These are phyloP conservation scores for Theileria parva DNA, from an alignment of 169 alveolate genomes.

Conservation along the genomic window DNA sequence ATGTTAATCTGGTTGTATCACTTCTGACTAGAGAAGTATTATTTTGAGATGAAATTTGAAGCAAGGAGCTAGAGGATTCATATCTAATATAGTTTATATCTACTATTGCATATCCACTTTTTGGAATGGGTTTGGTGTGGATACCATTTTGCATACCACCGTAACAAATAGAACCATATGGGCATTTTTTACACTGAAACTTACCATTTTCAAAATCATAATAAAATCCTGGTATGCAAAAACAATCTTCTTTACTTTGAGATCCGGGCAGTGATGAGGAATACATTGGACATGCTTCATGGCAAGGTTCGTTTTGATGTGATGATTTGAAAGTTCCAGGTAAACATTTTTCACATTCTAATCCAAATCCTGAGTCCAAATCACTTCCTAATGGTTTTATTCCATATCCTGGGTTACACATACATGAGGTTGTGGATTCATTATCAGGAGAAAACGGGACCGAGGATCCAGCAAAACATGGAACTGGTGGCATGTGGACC, in stretches of 20 bases:
- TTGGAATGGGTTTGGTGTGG: conserved; percentile 39
- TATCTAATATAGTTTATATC: conserved; percentile 31
- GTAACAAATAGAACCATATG: conserved; percentile 70
- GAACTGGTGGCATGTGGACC: conserved; percentile 51
- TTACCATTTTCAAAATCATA: conserved; percentile 56
- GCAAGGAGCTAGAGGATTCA: conserved; percentile 29
- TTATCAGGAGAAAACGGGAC: conserved; percentile 20
- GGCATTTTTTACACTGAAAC: conserved; percentile 69
- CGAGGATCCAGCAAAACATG: conserved; percentile 61
- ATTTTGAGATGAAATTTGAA: conserved; percentile 14
- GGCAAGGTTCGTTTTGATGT: conserved; percentile 67
- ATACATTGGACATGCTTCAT: conserved; percentile 73
- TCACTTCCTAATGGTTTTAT: conserved; percentile 2
- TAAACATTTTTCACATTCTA: conserved; percentile 52
- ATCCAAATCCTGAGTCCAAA: conserved; percentile 2
- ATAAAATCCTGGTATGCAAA: conserved; percentile 72
- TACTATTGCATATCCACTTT: conserved; percentile 47
- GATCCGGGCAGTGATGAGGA: conserved; percentile 75
- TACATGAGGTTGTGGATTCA: conserved; percentile 34
- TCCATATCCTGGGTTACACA: conserved; percentile 65
- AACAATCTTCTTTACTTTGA: conserved; percentile 68
- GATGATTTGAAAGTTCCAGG: conserved; percentile 73
- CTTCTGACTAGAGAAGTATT: conserved; percentile 66
- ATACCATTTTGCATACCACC: conserved; percentile 66
- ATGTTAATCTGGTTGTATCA: conserved; percentile 10